Base-by-base conservation (phyloP, 2,329 filamentous ascomycete genomes). In the Aureobasidium sp. region DNA sequence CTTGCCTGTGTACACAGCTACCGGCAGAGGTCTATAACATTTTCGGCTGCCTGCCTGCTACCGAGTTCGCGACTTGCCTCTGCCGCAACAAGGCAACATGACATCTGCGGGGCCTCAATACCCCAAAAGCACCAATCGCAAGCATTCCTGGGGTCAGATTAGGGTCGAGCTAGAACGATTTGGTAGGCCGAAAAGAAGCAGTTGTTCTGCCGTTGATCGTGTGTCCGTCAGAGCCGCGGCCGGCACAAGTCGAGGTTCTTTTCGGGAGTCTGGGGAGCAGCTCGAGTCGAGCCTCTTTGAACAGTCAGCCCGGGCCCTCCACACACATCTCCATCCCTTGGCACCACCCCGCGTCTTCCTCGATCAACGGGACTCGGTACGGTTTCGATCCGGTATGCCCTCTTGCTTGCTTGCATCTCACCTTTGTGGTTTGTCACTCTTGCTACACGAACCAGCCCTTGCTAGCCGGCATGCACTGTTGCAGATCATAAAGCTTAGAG, bases 161-260 rank as follows among this genome's bases (percentile, higher is more conserved):
- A 59, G 42, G 36, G 11, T 36, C 57, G 9, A 45, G 45, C 57
- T 60, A 60, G 57, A 60, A 37, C 57, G 27, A 60, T 49, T 60
- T 34, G 44, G 44, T 49, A 34, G 45, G 25, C 57, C 57, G 57
- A 60, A 60, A 51, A 25, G 27, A 15, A 49, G 44, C 48, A 29
- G 17, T 55, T 36, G 34, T 49, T 60, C 45, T 60, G 57, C 57
- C 57, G 57, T 60, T 60, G 57, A 34, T 60, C 34, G 22, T 41
- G 44, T 45, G 20, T 55, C 51, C 37, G 51, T 11, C 51, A 42
- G 37, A 42, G 39, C 41, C 42, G 42, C 29, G 41, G 29, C 17
- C 57, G 57, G 57, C 57, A 60, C 27, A 60, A 51, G 57, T 60
- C 45, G 45, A 60, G 39, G 45, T 39, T 17, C 22, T 60, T 60